Conservation (phyloP, 441 rosid genomes). For the Euphorbia celastroides region DNA sequence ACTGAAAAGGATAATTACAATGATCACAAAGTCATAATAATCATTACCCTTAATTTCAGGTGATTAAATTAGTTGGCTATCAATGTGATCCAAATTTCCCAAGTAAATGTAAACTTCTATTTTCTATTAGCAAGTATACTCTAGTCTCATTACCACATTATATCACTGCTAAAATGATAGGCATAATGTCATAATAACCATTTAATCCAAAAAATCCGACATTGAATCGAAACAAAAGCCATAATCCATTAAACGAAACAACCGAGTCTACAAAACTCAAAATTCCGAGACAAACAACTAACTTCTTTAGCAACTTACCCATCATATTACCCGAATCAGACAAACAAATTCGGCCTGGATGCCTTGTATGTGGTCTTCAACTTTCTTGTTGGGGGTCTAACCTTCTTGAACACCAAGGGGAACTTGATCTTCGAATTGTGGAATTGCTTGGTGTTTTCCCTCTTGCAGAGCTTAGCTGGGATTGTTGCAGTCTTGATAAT, state of each 20-base stretch:
- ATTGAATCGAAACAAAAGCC: constrained; percentile 14
- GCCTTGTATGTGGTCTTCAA: constrained; percentile 45
- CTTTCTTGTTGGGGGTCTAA: constrained; percentile 42
- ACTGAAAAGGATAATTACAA: background rate
- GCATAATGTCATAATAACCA: background rate
- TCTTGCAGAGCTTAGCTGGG: constrained; percentile 40
- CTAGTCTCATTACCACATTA: background rate
- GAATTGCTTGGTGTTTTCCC: constrained; percentile 43
- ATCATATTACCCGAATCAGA: constrained; percentile 22
- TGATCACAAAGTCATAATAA: background rate
- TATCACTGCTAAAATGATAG: background rate
- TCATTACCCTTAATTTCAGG: background rate
- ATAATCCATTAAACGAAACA: constrained; percentile 23
- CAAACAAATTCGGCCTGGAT: constrained; percentile 37
- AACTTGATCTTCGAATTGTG: constrained; percentile 43
- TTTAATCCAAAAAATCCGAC: constrained; percentile 8
- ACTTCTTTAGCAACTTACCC: constrained; percentile 5
- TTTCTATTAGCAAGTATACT: background rate
- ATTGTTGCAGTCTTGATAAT: constrained; percentile 41
- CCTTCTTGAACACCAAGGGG: constrained; percentile 38
- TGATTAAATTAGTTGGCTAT: background rate
- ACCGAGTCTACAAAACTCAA: constrained; percentile 19
- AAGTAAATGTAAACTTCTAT: background rate
- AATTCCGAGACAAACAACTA: constrained; percentile 10
- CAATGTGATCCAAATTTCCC: background rate